A percentile compares a stretch with the other conserved stretches of the same genome.
Evolutionary conservation across 495 filamentous ascomycete species (phyloP).

Genomic region (Podospora conica): DNA sequence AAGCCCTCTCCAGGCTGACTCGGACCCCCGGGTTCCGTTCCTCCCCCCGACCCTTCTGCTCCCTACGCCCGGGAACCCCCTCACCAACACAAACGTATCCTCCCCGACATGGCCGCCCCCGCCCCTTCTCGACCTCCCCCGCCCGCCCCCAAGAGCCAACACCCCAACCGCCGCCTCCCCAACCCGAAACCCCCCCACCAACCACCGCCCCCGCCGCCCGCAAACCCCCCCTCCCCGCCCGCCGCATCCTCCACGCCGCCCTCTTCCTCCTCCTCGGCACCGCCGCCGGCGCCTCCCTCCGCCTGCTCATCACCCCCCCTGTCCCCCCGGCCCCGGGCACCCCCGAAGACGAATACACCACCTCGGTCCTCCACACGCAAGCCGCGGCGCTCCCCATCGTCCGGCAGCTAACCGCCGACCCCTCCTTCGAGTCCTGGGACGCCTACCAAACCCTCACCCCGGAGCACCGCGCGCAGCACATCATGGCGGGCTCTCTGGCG

Average conservation of each 20-base stretch:
- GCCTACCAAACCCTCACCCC: conserved; percentile 50
- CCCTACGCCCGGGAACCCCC: not conserved
- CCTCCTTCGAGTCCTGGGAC: conserved; percentile 47
- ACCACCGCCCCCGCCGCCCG: not conserved
- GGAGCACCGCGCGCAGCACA: conserved; percentile 30
- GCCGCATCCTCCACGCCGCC: conserved; percentile 22
- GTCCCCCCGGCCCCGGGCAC: conserved; percentile 26
- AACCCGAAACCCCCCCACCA: not conserved
- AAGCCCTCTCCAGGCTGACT: not conserved
- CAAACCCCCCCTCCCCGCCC: not conserved
- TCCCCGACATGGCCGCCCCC: not conserved
- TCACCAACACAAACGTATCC: not conserved
- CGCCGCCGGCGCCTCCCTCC: conserved; percentile 26
- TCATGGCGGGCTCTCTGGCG: conserved; percentile 39
- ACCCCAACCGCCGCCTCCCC: not conserved
- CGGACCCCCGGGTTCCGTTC: not conserved
- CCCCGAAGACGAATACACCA: conserved; percentile 30
- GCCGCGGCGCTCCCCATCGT: conserved; percentile 49
- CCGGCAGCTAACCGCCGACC: conserved; percentile 44
- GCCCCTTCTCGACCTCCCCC: conserved; percentile 9
- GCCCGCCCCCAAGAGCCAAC: not conserved
- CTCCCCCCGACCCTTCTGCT: not conserved
- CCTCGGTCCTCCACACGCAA: conserved; percentile 24
- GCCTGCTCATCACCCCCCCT: conserved; percentile 33
- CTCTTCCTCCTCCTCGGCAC: conserved; percentile 37